Evolutionary conservation across 495 filamentous ascomycete species (phyloP), one percentile per base, ranked within the genome.

Genomic region (Podospora appendiculata): DNA sequence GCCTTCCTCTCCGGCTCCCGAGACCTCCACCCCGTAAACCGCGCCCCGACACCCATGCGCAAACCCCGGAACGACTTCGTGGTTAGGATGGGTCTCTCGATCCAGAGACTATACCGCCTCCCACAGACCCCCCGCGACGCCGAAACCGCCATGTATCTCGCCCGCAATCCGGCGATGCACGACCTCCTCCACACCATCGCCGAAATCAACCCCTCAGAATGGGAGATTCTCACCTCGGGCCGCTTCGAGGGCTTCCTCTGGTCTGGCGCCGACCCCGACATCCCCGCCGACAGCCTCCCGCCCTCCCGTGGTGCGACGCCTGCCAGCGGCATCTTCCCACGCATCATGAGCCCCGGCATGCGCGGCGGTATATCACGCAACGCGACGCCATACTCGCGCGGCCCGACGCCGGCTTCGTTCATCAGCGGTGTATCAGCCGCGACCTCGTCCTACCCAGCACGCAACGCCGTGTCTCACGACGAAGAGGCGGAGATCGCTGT

Each of bases 211-310:
- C 77, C 85, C 32, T 83, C 82, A 13, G 94, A 99, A 64, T 96
- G 95, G 90, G 94, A 99, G 39, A 91, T 99, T 41, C 79, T 99
- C 33, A 88, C 86, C 32, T 96, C 92, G 0, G 94, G 94, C 25
- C 89, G 92, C 38, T 97, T 99, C 61, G 93, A 98, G 63, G 92
- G 92, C 5, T 97, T 98, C 71, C 80, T 98, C 16, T 93, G 91
- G 81, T 91, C 88, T 41, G 91, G 91, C n/a, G 88, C 87, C 34
- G 90, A 95, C 58, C 79, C 79, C 51, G 74, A 75, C 32, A 59
- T 76, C 41, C 65, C 66, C 32, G 54, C 63, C 17, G 61, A 60
- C 2, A 63, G 57, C 32, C 70, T 73, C 32, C 70, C 69, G n/a
- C 69, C 73, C 33, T 84, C 82, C 14, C 74, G 80, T 10, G 72